Percentiles rank a stretch among this genome's conserved stretches.
These are phyloP conservation scores for Rhodamnia argentea DNA, from an alignment of 345 rosid species.

Conservation along the genomic window DNA sequence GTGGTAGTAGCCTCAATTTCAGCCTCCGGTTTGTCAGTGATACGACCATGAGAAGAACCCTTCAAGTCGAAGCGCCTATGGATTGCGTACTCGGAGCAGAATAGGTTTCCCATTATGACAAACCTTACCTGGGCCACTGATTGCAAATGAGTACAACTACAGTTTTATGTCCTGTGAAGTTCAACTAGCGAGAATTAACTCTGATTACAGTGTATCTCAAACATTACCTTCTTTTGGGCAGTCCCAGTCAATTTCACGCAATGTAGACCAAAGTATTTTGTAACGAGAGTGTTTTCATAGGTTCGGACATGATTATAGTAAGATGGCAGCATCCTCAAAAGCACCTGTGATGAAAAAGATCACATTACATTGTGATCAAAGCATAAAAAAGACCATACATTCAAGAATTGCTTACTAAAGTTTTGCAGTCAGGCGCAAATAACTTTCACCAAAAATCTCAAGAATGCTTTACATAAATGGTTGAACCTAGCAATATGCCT, in stretches of 20 bases:
- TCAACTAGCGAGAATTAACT: not conserved
- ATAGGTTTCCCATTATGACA: slow-evolving; percentile 41
- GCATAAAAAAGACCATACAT: not conserved
- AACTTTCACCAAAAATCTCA: not conserved
- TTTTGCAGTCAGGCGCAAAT: too few species aligned
- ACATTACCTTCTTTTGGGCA: slow-evolving; percentile 75
- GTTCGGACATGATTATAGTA: slow-evolving; percentile 90
- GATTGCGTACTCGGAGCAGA: slow-evolving; percentile 59
- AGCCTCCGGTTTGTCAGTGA: slow-evolving; percentile 68
- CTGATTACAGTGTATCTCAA: not conserved
- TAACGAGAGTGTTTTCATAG: slow-evolving; percentile 85
- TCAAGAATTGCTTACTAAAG: not conserved
- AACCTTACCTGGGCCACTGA: not conserved
- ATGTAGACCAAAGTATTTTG: slow-evolving; percentile 89
- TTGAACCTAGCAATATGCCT: not conserved
- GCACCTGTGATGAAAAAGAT: slow-evolving; percentile 40
- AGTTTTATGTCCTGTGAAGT: not conserved
- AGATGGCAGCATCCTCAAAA: slow-evolving; percentile 91
- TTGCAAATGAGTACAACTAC: not conserved
- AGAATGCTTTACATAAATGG: not conserved
- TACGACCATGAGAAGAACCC: slow-evolving; percentile 97
- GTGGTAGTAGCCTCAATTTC: slow-evolving; percentile 86
- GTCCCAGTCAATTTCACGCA: slow-evolving; percentile 81
- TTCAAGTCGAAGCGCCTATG: slow-evolving; percentile 93
- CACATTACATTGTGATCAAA: not conserved